These are phyloP conservation scores for Eutrema heterophyllum DNA, from an alignment of 345 rosid genomes.

Conservation along the genomic window DNA sequence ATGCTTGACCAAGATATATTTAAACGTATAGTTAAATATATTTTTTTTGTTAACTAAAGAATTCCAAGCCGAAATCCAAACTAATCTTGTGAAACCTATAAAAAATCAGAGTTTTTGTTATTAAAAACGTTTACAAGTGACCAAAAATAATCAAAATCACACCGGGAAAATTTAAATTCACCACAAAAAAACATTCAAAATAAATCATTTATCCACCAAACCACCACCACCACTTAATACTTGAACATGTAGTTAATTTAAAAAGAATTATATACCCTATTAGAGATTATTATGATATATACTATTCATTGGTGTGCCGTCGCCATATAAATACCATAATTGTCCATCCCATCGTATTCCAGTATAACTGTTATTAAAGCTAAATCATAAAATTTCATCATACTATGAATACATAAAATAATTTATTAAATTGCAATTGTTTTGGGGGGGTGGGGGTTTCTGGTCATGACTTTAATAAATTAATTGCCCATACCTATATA, in stretches of 20 bases:
- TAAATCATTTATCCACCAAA: too few species aligned
- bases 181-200: too few species aligned
- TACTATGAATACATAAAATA: not conserved
- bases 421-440: not conserved
- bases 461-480: constrained; percentile 18
- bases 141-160: too few species aligned
- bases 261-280: not conserved
- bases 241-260: not conserved
- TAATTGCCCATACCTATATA: not conserved
- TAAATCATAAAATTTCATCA: not conserved
- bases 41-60: too few species aligned
- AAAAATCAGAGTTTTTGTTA: too few species aligned
- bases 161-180: too few species aligned
- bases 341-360: constrained; percentile 1
- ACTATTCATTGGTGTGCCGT: not conserved
- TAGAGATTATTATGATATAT: not conserved
- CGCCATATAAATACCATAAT: not conserved
- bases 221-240: too few species aligned
- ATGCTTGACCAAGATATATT: not conserved
- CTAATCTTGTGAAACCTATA: too few species aligned
- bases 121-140: too few species aligned
- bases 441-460: constrained; percentile 1
- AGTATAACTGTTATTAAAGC: not conserved
- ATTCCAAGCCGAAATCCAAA: too few species aligned
- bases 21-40: not conserved